phyloP scores from a whole-genome alignment of 805 yeast genomes.

The Clavispora vitiphila region DNA sequence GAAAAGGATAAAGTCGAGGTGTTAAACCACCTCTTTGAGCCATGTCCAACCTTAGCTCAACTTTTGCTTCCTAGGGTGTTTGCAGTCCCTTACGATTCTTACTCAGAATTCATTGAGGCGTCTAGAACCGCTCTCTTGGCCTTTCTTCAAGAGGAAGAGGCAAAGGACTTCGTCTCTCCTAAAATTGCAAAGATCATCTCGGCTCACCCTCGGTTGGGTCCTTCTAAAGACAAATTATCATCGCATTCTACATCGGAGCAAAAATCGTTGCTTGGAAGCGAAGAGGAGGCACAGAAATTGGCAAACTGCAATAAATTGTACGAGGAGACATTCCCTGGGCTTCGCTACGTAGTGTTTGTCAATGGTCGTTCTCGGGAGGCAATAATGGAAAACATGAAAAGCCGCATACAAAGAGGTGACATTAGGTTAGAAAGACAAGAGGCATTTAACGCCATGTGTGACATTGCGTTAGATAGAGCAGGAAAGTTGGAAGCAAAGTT shows the following conservation, averaged over 20 bases:
- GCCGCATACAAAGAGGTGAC: slow-evolving; percentile 48
- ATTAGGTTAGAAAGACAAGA: slow-evolving; percentile 51
- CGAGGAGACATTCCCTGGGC: slow-evolving; percentile 59
- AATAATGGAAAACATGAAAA: slow-evolving; percentile 48
- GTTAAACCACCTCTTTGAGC: slow-evolving; percentile 60
- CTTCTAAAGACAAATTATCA: slow-evolving; percentile 48
- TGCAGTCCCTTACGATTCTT: slow-evolving; percentile 14
- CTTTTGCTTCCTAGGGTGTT: slow-evolving; percentile 28
- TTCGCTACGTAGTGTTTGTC: slow-evolving; percentile 84
- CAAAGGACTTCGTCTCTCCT: slow-evolving; percentile 15
- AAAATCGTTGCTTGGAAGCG: slow-evolving; percentile 48
- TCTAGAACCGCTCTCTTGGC: slow-evolving; percentile 35
- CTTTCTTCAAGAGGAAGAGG: slow-evolving; percentile 24
- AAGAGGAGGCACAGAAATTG: slow-evolving; percentile 47
- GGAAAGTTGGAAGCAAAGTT: slow-evolving; percentile 42
- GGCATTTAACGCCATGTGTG: slow-evolving; percentile 87
- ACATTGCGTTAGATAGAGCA: slow-evolving; percentile 78
- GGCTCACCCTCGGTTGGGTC: slow-evolving; percentile 90
- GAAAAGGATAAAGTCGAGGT: slow-evolving; percentile 29
- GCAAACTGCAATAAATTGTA: slow-evolving; percentile 52
- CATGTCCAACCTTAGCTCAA: slow-evolving; percentile 44
- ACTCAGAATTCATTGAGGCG: slow-evolving; percentile 40
- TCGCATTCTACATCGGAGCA: slow-evolving; percentile 71
- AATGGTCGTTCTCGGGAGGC: slow-evolving; percentile 69
- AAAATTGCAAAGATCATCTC: slow-evolving; percentile 58